These are phyloP conservation scores for Hemisphaericaspora lyxosophila DNA, from an alignment of 1,139 yeast species.

Conservation along the genomic window DNA sequence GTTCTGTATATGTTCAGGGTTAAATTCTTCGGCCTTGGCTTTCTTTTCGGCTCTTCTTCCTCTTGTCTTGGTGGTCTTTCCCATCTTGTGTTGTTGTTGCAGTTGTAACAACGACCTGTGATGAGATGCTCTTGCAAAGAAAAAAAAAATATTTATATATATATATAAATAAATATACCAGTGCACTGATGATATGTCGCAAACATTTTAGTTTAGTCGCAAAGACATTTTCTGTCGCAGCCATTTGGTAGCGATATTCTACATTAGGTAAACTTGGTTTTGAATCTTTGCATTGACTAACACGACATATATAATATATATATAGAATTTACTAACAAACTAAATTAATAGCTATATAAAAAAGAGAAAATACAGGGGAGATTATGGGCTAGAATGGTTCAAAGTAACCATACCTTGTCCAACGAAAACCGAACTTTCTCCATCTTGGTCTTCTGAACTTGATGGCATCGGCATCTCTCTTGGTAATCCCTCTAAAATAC, in stretches of 20 bases:
- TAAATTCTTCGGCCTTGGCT: conserved; percentile 17
- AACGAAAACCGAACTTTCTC: conserved; percentile 1
- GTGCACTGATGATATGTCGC: too few species aligned
- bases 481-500: conserved; percentile 8
- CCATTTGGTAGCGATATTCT: too few species aligned
- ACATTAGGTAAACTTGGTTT: too few species aligned
- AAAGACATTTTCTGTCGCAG: too few species aligned
- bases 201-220: too few species aligned
- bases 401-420: conserved; percentile 12
- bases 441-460: neutral
- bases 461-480: conserved; percentile 12
- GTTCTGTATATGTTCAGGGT: conserved; percentile 11
- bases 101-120: neutral
- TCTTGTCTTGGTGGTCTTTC: conserved; percentile 45
- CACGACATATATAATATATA: too few species aligned
- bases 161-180: too few species aligned
- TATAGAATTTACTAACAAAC: too few species aligned
- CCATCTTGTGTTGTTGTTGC: conserved; percentile 14
- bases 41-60: conserved; percentile 66
- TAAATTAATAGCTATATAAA: too few species aligned
- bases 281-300: too few species aligned
- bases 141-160: conserved; percentile 2
- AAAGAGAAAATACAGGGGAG: too few species aligned
- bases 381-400: conserved; percentile 10
- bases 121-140: conserved; percentile 8